phyloP scores from a whole-genome alignment of 2,329 filamentous ascomycete species.

The Esteya vermicola region DNA sequence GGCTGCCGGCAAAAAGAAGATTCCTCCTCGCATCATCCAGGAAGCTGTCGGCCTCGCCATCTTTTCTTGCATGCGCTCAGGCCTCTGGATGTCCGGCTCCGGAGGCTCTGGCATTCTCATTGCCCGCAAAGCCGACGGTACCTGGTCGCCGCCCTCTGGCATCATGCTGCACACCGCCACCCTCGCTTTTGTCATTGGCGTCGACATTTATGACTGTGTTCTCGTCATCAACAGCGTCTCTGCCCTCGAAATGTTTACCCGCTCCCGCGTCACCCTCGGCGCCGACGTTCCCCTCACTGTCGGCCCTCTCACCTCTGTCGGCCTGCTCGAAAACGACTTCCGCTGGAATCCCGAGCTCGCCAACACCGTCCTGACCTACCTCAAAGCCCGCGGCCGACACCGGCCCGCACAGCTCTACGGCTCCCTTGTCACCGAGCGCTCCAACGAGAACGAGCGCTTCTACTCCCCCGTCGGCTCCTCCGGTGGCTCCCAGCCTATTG shows the following conservation, averaged over 20 bases:
- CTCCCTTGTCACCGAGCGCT: constrained; percentile 40
- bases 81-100: constrained; percentile 80
- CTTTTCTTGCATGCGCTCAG: constrained; percentile 91
- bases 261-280: constrained; percentile 56
- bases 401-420: constrained; percentile 40
- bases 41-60: constrained; percentile 84
- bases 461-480: constrained; percentile 24
- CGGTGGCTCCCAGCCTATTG: constrained; percentile 16
- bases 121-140: constrained; percentile 66
- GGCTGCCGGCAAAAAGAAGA: constrained; percentile 57
- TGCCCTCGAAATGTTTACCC: constrained; percentile 72
- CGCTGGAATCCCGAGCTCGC: constrained; percentile 30
- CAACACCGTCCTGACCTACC: constrained; percentile 42
- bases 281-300: constrained; percentile 12
- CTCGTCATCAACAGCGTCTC: constrained; percentile 80
- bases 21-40: constrained; percentile 71
- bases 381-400: constrained; percentile 43
- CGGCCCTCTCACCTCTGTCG: constrained; percentile 46
- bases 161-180: constrained; percentile 83
- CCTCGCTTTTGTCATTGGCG: constrained; percentile 76
- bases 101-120: constrained; percentile 82
- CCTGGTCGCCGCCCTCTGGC: constrained; percentile 59
- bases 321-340: constrained; percentile 34
- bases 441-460: constrained; percentile 46
- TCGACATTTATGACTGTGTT: constrained; percentile 93